Base-by-base conservation (phyloP, 768 basidiomycete species). In the Trametes maxima region DNA sequence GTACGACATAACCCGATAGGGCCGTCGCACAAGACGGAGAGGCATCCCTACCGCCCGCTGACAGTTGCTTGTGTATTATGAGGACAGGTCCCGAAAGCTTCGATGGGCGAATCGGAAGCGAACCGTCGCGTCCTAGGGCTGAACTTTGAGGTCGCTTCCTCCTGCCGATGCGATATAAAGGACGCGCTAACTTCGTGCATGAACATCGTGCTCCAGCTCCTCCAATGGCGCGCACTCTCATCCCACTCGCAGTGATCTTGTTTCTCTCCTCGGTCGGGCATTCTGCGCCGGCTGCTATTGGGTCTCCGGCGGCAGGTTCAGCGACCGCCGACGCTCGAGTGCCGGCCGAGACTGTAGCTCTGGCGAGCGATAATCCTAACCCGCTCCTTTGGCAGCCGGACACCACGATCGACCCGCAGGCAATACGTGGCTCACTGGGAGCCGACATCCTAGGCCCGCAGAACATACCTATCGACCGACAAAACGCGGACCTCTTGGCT, bases 401-500 rank as follows among this genome's bases (percentile, higher is more conserved):
- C 52, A 42, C 62, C 16, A 48, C 67, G 13, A 70, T 59, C 58
- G 48, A 65, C 37, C 78, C 80, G 11, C 61, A 82, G 59, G 79
- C 84, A 10, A 66, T 81, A 39, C 80, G 84, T 13, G 80, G 73
- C 1, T 44, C 64, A 0, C 72, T 81, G 1, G 85, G 85, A 0
- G 75, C 76, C 1, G 59, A 49, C 3, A 76, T 88, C 42, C 68
- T 89, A 2, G 86, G 85, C 1, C 87, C 85, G 0, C 74, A 85
- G 50, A 85, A 89, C 65, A 59, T 80, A 8, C 78, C 79, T 3
- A 47, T 87, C 22, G 79, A 85, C 57, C 51, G 78, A 25, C 75
- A 88, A 69, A 86, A 87, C 46, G 75, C 85, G 7, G 83, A 89
- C 54, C 53, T 76, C 2, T 62, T 89, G 1, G 83, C 83, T 3